These are phyloP conservation scores for Geranium brycei DNA, from an alignment of 345 rosid species.

Conservation along the genomic window DNA sequence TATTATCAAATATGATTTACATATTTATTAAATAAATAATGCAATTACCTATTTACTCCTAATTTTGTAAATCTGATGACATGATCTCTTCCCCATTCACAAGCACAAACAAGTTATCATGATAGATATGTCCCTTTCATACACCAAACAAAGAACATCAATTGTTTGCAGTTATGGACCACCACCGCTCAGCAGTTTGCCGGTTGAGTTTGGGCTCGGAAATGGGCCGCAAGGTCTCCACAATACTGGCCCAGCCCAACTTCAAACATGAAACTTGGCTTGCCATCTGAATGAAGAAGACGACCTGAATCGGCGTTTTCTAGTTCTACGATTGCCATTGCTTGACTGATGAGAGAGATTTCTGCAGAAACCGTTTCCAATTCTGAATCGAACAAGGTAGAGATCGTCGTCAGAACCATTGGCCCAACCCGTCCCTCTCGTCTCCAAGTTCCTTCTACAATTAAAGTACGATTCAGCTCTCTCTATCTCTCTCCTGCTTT, in stretches of 20 bases:
- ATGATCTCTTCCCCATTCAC: too few relatives aligned
- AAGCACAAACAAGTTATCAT: background rate
- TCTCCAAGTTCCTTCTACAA: conserved; percentile 39
- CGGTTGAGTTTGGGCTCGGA: background rate
- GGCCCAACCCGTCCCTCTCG: conserved; percentile 72
- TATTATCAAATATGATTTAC: too few relatives aligned
- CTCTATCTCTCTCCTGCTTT: conserved; percentile 1
- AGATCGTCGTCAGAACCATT: conserved; percentile 50
- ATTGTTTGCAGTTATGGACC: too few relatives aligned
- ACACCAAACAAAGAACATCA: too few relatives aligned
- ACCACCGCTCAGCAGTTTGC: too few relatives aligned
- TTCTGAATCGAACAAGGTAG: conserved; percentile 17
- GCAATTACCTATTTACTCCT: too few relatives aligned
- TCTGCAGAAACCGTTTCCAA: background rate
- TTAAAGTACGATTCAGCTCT: conserved; percentile 26
- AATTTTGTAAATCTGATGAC: too few relatives aligned
- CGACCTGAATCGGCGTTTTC: background rate
- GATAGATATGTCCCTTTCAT: background rate
- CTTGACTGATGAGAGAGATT: background rate
- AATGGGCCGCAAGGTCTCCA: background rate
- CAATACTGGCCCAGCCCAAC: too few relatives aligned
- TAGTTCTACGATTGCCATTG: background rate
- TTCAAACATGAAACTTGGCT: too few relatives aligned
- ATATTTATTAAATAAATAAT: too few relatives aligned
- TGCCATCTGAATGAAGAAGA: background rate